Evolutionary conservation across 116 monocot species (phyloP).

Genomic region (Iris pallida): DNA sequence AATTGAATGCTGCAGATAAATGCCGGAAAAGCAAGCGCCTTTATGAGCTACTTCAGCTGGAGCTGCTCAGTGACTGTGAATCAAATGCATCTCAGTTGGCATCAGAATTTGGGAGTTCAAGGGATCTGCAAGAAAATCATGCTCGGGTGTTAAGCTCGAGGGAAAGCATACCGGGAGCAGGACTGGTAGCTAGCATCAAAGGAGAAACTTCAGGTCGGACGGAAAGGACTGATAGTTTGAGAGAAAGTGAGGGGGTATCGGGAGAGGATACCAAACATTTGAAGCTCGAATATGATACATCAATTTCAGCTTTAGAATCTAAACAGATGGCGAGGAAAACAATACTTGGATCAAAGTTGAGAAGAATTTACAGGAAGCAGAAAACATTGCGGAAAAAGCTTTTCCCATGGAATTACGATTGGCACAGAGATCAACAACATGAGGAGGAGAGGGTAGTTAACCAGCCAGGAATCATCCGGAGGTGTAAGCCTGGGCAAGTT

Average conservation of each 20-base stretch:
- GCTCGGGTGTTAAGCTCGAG: not conserved
- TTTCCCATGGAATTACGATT: slow-evolving; percentile 97
- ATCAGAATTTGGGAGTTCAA: too few species aligned
- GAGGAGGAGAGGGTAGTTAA: slow-evolving; percentile 28
- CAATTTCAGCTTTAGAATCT: slow-evolving; percentile 40
- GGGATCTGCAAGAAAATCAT: not conserved
- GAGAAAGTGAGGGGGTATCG: slow-evolving; percentile 35
- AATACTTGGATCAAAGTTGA: slow-evolving; percentile 48
- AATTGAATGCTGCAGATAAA: slow-evolving; percentile 2
- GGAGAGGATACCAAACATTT: slow-evolving; percentile 17
- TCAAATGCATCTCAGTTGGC: slow-evolving; percentile 13
- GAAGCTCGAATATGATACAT: slow-evolving; percentile 13
- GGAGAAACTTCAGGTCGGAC: slow-evolving; percentile 20
- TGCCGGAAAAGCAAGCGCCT: slow-evolving; percentile 69
- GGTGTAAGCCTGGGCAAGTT: slow-evolving; percentile 76
- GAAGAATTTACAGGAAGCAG: slow-evolving; percentile 66
- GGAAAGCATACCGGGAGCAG: not conserved
- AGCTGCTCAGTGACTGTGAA: slow-evolving; percentile 49
- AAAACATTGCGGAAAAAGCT: slow-evolving; percentile 78
- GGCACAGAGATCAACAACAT: slow-evolving; percentile 73
- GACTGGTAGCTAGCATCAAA: slow-evolving; percentile 19
- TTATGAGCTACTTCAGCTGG: slow-evolving; percentile 92
- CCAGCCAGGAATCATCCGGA: slow-evolving; percentile 41
- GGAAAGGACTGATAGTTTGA: slow-evolving; percentile 17
- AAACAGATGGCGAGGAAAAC: slow-evolving; percentile 45